Base-by-base conservation (phyloP, 768 basidiomycete species). In the Trametes maxima region DNA sequence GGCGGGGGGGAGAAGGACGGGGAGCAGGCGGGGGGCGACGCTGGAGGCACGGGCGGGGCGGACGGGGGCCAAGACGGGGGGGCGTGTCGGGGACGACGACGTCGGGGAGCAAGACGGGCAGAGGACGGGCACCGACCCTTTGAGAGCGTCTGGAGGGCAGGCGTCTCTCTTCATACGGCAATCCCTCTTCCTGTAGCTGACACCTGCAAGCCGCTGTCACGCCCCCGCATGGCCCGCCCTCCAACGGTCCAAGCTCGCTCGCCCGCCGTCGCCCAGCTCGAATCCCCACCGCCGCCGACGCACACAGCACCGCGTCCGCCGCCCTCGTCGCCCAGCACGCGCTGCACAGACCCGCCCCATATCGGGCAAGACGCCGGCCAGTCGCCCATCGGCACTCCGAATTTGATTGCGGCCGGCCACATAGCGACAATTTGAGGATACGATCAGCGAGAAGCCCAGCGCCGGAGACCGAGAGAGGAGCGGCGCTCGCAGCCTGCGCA, bases 201-300 rank as follows among this genome's bases (percentile, higher is more conserved):
- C 47, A 37, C 22, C 51, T 59, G 46, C 53, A 58, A 63, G 62
- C 62, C 57, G 33, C 62, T 42, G 58, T 60, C 57, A 64, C 42
- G 21, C 28, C n/a, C 50, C 59, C 49, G 44, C 58, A 66, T 60
- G 63, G 46, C 50, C 54, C 46, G 7, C 46, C n/a, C 54, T 6
- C 24, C 36, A 12, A 4, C 56, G 36, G 51, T 37, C 19, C 36
- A 5, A 19, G 12, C 8, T 56, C 33, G 13, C 40, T 57, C 22
- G 35, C 24, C 35, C 22, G 24, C 47, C 46, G 54, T 56, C 54
- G n/a, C 45, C 21, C 33, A 8, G 10, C 47, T 57, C 56, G 47
- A 57, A 57, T 57, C 56, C 47, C 25, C 39, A 19, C 47, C 56
- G 56, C 56, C 56, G 54, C 54, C 54, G 54, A 44, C 51, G 5